phyloP scores from a whole-genome alignment of 306 rosid genomes.

The Abrus precatorius region DNA sequence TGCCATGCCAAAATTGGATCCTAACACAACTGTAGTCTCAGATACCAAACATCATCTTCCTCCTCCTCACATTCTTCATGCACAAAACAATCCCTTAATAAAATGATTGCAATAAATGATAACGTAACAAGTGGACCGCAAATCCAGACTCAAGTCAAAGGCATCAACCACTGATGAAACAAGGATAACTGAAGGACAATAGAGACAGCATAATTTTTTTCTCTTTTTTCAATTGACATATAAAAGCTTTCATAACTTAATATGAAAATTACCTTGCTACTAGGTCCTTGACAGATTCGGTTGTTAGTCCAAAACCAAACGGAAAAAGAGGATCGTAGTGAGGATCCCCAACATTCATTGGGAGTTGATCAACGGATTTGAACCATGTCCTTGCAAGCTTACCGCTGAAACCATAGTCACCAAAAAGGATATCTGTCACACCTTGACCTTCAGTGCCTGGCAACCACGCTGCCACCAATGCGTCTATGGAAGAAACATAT shows the following conservation, averaged over 20 bases:
- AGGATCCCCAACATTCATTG: constrained; percentile 86
- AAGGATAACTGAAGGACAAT: too few relatives aligned
- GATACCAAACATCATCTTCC: background rate
- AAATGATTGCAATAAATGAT: constrained; percentile 1
- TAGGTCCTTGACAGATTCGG: constrained; percentile 74
- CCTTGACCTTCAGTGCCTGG: constrained; percentile 97
- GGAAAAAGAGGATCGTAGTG: constrained; percentile 97
- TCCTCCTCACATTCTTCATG: background rate
- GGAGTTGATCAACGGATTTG: constrained; percentile 85
- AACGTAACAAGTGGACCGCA: background rate
- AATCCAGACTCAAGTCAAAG: too few relatives aligned
- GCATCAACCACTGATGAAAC: too few relatives aligned
- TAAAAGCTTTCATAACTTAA: constrained; percentile 2
- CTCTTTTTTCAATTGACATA: background rate
- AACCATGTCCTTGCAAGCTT: constrained; percentile 97
- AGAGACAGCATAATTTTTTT: background rate
- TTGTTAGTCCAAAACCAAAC: constrained; percentile 77
- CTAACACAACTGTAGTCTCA: background rate
- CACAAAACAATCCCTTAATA: background rate
- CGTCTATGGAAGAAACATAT: constrained; percentile 69
- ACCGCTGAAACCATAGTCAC: constrained; percentile 86
- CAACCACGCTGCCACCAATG: constrained; percentile 92
- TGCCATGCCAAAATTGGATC: background rate
- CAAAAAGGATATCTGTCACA: constrained; percentile 83
- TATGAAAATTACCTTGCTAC: constrained; percentile 63